Evolutionary conservation across 2,329 filamentous ascomycete species (phyloP), one percentile per base, ranked within the genome.

Genomic region (Botryotinia globosa): DNA sequence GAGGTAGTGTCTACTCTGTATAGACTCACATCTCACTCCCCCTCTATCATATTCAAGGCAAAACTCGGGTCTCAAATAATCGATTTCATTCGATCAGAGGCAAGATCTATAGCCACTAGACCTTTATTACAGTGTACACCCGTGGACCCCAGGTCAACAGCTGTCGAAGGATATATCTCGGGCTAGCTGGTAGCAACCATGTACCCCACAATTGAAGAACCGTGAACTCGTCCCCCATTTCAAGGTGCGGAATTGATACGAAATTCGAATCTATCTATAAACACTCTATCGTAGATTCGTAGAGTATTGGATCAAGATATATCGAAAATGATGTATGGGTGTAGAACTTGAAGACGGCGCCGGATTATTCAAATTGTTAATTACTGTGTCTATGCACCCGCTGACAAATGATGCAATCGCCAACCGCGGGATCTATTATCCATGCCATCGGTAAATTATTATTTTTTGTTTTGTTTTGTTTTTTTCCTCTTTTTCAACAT

Each of bases 181-280:
- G 65, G 34, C 34, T 42, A 67, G n/a, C n/a, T n/a, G n/a, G n/a
- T n/a, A n/a, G 44, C 32, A 54, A 12, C 34, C 34, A 54, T 9
- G 34, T 18, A 56, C 65, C 48, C 65, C 65, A 56, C 48, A 67
- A 67, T 67, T 48, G n/a, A 56, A 67, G 48, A 67, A n/a, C n/a
- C n/a, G n/a, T n/a, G n/a, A n/a, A 67, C 34, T 56, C 65, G 48
- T 56, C 65, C 65, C 48, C 48, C 22, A 63, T 67, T 4, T 56
- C 34, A 16, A 39, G 25, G 65, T 56, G 18, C 25, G 25, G 20
- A 54, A 42, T 25, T 54, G 37, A 22, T 4, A 12, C 20, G 12
- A 18, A 39, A 22, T 4, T 7, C 20, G 12, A 18, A 39, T 62
- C 58, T 39, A 39, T 6, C 58, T 39, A 39, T 6, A 20, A 25